Percentiles rank a stretch among this genome's conserved stretches.
phyloP scores from a whole-genome alignment of 1,284 basidiomycete genomes.

The Cutaneotrichosporon sp. region DNA sequence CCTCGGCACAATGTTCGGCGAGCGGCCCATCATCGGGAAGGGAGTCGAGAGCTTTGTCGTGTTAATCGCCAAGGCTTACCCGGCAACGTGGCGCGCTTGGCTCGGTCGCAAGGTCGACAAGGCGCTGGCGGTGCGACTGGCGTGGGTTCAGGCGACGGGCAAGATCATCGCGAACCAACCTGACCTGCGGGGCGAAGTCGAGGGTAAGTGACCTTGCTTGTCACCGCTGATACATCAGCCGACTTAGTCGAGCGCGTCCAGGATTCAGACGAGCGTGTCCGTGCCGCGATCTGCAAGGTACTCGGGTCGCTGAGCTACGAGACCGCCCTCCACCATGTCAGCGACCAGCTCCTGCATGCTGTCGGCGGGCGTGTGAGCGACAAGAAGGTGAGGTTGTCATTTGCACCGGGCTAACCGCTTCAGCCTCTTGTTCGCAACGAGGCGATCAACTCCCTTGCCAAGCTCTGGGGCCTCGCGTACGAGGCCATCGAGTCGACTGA shows the following conservation, averaged over 20 bases:
- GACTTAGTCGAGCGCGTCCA: constrained; percentile 66
- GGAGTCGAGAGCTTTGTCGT: constrained; percentile 57
- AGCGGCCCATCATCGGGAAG: constrained; percentile 60
- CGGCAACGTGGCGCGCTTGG: constrained; percentile 84
- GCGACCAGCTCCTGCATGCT: constrained; percentile 62
- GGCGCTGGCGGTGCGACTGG: constrained; percentile 66
- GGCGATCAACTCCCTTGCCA: constrained; percentile 74
- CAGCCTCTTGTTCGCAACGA: constrained; percentile 76
- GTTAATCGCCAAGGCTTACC: constrained; percentile 74
- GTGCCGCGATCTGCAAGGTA: constrained; percentile 76
- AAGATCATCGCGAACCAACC: constrained; percentile 65
- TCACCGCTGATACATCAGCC: constrained; percentile 54
- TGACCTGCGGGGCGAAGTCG: constrained; percentile 68
- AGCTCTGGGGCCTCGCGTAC: constrained; percentile 77
- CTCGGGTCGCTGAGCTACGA: constrained; percentile 88
- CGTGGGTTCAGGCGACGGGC: constrained; percentile 72
- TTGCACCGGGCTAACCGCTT: constrained; percentile 41
- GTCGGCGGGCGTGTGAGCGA: constrained; percentile 76
- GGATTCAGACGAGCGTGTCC: constrained; percentile 90
- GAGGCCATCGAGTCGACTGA: constrained; percentile 72
- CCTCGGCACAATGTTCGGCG: constrained; percentile 84
- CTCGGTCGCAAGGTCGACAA: constrained; percentile 77
- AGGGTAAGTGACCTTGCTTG: constrained; percentile 58
- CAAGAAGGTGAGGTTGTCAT: constrained; percentile 65
- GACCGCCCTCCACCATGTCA: constrained; percentile 78